These are phyloP conservation scores for Ustilago crameri DNA, from an alignment of 1,284 basidiomycete genomes.

Conservation along the genomic window DNA sequence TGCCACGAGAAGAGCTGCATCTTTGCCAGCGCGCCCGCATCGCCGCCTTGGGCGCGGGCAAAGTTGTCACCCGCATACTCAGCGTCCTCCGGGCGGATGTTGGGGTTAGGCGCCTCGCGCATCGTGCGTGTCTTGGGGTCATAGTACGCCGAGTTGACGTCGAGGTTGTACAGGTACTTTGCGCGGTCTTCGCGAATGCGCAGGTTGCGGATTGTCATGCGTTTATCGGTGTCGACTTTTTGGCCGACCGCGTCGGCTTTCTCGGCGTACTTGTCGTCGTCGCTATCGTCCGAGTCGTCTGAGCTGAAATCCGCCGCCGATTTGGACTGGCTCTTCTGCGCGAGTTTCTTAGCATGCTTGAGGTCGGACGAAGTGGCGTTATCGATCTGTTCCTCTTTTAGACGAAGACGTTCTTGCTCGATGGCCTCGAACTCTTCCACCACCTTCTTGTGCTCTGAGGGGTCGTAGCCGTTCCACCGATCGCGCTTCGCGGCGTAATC, in stretches of 20 bases:
- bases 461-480: conserved; percentile 98
- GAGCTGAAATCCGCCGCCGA: conserved; percentile 77
- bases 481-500: conserved; percentile 93
- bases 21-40: conserved; percentile 87
- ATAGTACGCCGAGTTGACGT: conserved; percentile 95
- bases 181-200: conserved; percentile 99
- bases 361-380: conserved; percentile 76
- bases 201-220: conserved; percentile 96
- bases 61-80: conserved; percentile 97
- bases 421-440: conserved; percentile 90
- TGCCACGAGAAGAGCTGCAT: conserved; percentile 98
- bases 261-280: conserved; percentile 80
- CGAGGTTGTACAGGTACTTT: conserved; percentile 97
- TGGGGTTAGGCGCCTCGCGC: conserved; percentile 90
- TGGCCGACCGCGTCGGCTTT: conserved; percentile 96
- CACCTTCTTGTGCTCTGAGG: conserved; percentile 82
- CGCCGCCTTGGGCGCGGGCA: conserved; percentile 81
- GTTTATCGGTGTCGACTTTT: conserved; percentile 95
- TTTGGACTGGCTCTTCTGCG: conserved; percentile 76
- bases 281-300: conserved; percentile 74
- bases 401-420: conserved; percentile 86
- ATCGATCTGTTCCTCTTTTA: conserved; percentile 96
- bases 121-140: conserved; percentile 99
- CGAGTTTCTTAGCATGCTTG: conserved; percentile 79
- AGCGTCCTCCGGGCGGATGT: conserved; percentile 84